These are phyloP conservation scores for Psophocarpus tetragonolobus DNA, from an alignment of 306 rosid genomes.

Conservation along the genomic window DNA sequence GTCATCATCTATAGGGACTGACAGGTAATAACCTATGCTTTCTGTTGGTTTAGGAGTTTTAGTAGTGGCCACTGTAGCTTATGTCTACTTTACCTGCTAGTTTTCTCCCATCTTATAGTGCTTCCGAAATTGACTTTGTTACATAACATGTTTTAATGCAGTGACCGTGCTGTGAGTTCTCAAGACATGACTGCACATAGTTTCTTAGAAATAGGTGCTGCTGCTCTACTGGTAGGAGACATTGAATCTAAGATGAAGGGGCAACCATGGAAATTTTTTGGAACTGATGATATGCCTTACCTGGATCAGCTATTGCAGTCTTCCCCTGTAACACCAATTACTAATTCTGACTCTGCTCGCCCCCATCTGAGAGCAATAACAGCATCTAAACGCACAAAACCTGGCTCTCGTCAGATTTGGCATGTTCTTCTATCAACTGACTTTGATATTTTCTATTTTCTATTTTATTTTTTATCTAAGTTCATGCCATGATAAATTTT, in stretches of 20 bases:
- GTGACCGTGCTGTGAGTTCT: slow-evolving; percentile 62
- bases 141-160: slow-evolving; percentile 46
- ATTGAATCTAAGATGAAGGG: slow-evolving; percentile 86
- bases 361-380: slow-evolving; percentile 95
- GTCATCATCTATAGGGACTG: slow-evolving; percentile 57
- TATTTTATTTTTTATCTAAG: not conserved
- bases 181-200: slow-evolving; percentile 75
- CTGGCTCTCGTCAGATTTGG: slow-evolving; percentile 86
- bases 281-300: slow-evolving; percentile 97
- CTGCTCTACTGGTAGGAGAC: slow-evolving; percentile 87
- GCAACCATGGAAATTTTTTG: slow-evolving; percentile 88
- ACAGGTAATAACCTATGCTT: slow-evolving; percentile 54
- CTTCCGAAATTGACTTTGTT: slow-evolving; percentile 31
- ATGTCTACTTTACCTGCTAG: slow-evolving; percentile 20
- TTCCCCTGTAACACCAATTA: slow-evolving; percentile 78
- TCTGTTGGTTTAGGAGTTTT: slow-evolving; percentile 32
- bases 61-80: not conserved
- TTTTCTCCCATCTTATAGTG: slow-evolving; percentile 1
- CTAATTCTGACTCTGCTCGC: slow-evolving; percentile 79
- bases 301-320: slow-evolving; percentile 92
- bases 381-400: slow-evolving; percentile 86
- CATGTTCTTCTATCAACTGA: slow-evolving; percentile 39
- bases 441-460: slow-evolving; percentile 14
- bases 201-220: slow-evolving; percentile 95
- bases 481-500: slow-evolving; percentile 13